phyloP scores from a whole-genome alignment of 495 filamentous ascomycete genomes.

The Filosporella fistucella region DNA sequence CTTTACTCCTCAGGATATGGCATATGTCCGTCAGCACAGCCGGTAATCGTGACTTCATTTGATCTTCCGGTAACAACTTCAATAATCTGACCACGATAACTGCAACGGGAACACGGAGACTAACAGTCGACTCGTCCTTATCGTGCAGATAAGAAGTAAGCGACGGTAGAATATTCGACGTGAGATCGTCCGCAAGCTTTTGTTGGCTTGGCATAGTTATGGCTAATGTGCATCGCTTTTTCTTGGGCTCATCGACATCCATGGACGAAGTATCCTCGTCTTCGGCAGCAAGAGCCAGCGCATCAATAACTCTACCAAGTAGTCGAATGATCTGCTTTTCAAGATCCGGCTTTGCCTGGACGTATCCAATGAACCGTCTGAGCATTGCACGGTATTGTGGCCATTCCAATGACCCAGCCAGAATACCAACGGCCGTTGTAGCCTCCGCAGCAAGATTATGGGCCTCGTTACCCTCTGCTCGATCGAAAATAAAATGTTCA shows the following conservation, averaged over 20 bases:
- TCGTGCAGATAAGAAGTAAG: conserved; percentile 79
- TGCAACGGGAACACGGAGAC: conserved; percentile 82
- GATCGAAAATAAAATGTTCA: conserved; percentile 89
- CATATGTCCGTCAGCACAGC: conserved; percentile 85
- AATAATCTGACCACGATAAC: conserved; percentile 83
- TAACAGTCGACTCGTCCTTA: conserved; percentile 90
- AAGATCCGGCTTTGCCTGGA: conserved; percentile 74
- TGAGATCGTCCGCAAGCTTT: conserved; percentile 71
- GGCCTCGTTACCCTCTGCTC: conserved; percentile 67
- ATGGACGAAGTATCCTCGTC: conserved; percentile 14
- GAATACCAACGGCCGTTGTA: conserved; percentile 63
- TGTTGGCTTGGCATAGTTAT: conserved; percentile 60
- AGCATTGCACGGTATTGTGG: conserved; percentile 82
- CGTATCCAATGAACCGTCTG: conserved; percentile 71
- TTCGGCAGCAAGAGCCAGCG: conserved; percentile 51
- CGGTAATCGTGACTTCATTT: conserved; percentile 68
- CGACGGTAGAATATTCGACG: conserved; percentile 68
- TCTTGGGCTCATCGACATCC: conserved; percentile 25
- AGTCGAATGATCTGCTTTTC: conserved; percentile 84
- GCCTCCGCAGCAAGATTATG: conserved; percentile 84
- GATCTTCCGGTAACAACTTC: conserved; percentile 66
- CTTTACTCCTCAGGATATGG: conserved; percentile 83
- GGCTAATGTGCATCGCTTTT: conserved; percentile 43
- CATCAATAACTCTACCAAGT: conserved; percentile 74
- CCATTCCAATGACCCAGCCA: conserved; percentile 81